A percentile compares a stretch with the other conserved stretches of the same genome.
These are phyloP conservation scores for Cucumis variabilis DNA, from an alignment of 331 rosid species.

Conservation along the genomic window DNA sequence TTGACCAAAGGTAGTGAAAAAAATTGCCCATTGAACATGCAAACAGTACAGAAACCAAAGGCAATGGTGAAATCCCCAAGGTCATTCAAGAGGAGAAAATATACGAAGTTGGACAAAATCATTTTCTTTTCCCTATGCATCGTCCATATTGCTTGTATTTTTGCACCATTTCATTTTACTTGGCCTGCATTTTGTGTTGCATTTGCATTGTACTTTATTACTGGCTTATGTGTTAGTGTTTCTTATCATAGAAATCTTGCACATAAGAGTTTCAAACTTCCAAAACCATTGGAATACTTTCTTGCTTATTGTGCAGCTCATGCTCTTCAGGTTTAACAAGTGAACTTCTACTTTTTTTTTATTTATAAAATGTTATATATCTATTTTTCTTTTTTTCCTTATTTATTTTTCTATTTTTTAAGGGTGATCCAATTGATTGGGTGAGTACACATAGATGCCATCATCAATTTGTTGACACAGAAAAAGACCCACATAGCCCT, in stretches of 20 bases:
- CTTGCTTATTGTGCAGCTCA: not conserved
- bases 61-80: not conserved
- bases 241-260: not conserved
- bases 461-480: not conserved
- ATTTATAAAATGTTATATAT: no score
- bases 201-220: not conserved
- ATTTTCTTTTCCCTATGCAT: not conserved
- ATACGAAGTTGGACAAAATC: not conserved
- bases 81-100: not conserved
- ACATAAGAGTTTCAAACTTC: not conserved
- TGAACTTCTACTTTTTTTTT: no score
- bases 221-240: not conserved
- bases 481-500: not conserved
- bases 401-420: no score
- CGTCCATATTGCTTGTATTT: not conserved
- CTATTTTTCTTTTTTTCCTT: no score
- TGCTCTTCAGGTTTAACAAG: not conserved
- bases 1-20: no score
- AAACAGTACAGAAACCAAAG: not conserved
- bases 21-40: no score
- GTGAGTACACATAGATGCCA: not conserved
- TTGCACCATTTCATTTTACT: not conserved
- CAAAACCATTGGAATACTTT: not conserved
- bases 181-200: not conserved
- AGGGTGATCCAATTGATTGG: not conserved